Evolutionary conservation across 305 asterid genomes (phyloP).

Genomic region (Andrographis paniculata): DNA sequence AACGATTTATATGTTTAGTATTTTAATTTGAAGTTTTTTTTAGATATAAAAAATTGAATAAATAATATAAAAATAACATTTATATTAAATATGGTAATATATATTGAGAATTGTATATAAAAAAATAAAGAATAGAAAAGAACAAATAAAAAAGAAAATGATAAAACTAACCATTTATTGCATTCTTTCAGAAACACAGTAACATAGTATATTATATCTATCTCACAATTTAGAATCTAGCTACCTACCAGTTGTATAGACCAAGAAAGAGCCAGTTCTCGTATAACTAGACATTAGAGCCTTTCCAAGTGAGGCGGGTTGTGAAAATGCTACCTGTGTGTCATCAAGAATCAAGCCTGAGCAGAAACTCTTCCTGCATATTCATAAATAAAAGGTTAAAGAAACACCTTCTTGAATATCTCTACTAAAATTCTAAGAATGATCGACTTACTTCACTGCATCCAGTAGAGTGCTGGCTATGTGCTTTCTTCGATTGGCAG

Average conservation of each 20-base stretch:
- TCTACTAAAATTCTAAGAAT: background rate
- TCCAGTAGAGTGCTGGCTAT: slow-evolving; percentile 65
- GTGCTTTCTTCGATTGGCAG: slow-evolving; percentile 63
- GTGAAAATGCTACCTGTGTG: slow-evolving; percentile 4
- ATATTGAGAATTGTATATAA: no score
- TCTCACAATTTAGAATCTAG: no score
- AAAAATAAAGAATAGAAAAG: no score
- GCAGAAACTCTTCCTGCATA: slow-evolving; percentile 48
- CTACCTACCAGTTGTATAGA: slow-evolving; percentile 25
- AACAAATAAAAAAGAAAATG: no score
- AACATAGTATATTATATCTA: no score
- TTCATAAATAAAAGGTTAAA: slow-evolving; percentile 8
- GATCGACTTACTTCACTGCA: slow-evolving; percentile 50
- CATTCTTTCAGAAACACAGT: no score
- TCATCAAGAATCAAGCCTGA: background rate
- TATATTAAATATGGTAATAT: no score
- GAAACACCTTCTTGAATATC: background rate
- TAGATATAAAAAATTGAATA: no score
- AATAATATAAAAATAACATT: no score
- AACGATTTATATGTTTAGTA: no score
- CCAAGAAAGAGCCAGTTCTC: slow-evolving; percentile 26
- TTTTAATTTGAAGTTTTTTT: no score
- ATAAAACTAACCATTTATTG: no score
- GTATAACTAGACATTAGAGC: slow-evolving; percentile 30
- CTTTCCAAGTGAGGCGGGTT: slow-evolving; percentile 11